Evolutionary conservation across 2,329 filamentous ascomycete genomes (phyloP).

Genomic region (Trichoderma atrobrunneum): DNA sequence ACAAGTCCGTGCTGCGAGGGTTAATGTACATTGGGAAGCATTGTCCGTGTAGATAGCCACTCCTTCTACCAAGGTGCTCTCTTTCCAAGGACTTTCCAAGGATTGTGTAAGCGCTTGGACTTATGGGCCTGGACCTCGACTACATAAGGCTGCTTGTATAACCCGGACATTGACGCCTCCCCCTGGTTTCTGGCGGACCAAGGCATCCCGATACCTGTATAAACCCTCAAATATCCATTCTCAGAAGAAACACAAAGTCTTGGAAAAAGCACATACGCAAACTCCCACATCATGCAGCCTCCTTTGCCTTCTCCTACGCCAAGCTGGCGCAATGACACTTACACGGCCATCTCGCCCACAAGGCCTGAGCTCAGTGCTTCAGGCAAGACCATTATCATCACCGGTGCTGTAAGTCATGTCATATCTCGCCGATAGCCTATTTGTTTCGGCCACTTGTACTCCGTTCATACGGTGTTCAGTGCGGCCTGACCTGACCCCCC

Average conservation of each 20-base stretch:
- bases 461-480: background rate
- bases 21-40: background rate
- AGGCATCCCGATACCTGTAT: background rate
- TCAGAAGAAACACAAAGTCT: background rate
- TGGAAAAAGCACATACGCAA: background rate
- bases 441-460: background rate
- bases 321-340: constrained; percentile 10
- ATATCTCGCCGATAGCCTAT: background rate
- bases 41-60: background rate
- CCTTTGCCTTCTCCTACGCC: constrained; percentile 10
- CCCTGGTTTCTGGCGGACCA: background rate
- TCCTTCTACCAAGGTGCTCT: background rate
- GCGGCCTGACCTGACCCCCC: background rate
- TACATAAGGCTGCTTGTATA: background rate
- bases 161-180: background rate
- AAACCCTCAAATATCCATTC: background rate
- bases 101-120: background rate
- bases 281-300: background rate
- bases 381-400: constrained; percentile 9
- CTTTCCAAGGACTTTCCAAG: background rate
- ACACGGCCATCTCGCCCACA: constrained; percentile 5
- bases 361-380: constrained; percentile 7
- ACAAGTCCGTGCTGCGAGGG: background rate
- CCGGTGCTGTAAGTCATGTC: constrained; percentile 4
- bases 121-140: background rate